These are phyloP conservation scores for Apiospora kogelbergensis DNA, from an alignment of 2,329 filamentous ascomycete species.

Conservation along the genomic window DNA sequence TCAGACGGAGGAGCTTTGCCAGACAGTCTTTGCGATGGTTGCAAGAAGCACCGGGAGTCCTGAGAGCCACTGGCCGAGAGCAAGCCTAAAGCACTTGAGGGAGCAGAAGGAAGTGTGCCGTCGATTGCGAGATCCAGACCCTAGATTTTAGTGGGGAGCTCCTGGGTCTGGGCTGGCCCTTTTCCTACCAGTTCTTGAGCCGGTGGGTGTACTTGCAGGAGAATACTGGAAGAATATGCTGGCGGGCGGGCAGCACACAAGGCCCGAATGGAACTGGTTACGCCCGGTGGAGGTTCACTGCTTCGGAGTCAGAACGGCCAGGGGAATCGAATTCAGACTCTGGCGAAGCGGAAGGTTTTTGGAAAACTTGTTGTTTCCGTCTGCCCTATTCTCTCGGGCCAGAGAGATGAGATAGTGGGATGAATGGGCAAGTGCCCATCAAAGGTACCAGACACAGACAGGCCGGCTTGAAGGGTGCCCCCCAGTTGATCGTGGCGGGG, in stretches of 20 bases:
- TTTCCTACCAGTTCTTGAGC: background rate
- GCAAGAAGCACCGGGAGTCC: background rate
- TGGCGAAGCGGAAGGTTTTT: background rate
- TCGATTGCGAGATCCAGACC: constrained; percentile 5
- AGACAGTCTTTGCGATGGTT: background rate
- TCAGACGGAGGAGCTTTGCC: background rate
- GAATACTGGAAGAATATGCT: background rate
- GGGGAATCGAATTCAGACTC: background rate
- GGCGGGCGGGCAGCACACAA: background rate
- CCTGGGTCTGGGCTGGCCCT: background rate
- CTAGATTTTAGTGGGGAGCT: constrained; percentile 3
- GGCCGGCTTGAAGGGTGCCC: background rate
- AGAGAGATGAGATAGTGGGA: background rate
- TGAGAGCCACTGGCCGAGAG: background rate
- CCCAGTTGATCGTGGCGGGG: background rate
- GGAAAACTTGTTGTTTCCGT: background rate
- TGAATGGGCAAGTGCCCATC: background rate
- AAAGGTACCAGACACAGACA: background rate
- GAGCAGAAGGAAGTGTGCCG: constrained; percentile 2
- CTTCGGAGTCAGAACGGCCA: background rate
- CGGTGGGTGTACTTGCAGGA: background rate
- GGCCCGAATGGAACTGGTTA: background rate
- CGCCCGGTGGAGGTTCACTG: background rate
- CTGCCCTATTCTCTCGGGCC: background rate
- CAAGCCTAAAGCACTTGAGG: background rate